Evolutionary conservation across 805 yeast genomes (phyloP), one percentile per base, ranked within the genome.

Genomic region (Yamadazyma insecticola): DNA sequence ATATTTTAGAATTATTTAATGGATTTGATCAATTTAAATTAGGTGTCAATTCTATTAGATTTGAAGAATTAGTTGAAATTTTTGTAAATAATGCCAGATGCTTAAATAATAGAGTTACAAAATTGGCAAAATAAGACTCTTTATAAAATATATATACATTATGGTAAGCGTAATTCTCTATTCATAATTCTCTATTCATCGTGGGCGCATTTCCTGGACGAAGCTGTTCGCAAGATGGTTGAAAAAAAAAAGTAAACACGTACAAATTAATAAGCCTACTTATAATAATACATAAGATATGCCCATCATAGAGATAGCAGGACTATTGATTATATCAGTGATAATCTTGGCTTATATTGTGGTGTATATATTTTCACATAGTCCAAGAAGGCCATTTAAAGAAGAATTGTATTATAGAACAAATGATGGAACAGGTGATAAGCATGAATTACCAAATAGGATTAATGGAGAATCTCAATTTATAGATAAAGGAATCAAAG

Each of bases 371-470:
- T 61, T 83, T 18, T 73, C 88, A 7, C 89, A 82, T 54, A 56
- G 52, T 4, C 92, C 92, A 6, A 61, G 94, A 29, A 41, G 47
- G 5, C 73, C 82, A 5, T 57, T 59, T 14, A 55, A 63, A 1
- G 64, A 74, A 12, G 94, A 83, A 48, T 52, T 68, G 25, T 50
- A 51, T 22, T 83, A 76, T 50, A 52, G 43, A 12, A 79, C 87
- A 28, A 54, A 72, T 59, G 65, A 66, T 54, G 38, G 41, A 30
- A 16, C 30, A 9, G 30, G 58, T 29, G 17, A 45, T 27, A 14
- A 44, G 36, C 60, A 57, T 47, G 53, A 53, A 17, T 46, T 58
- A 43, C 59, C 74, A 41, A 35, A 52, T 14, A 42, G 60, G 43
- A 48, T 58, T 48, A 47, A 33, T 41, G 43, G 52, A 9, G 26